Evolutionary conservation across 495 filamentous ascomycete species (phyloP).

Genomic region (Clohesyomyces aquaticus): DNA sequence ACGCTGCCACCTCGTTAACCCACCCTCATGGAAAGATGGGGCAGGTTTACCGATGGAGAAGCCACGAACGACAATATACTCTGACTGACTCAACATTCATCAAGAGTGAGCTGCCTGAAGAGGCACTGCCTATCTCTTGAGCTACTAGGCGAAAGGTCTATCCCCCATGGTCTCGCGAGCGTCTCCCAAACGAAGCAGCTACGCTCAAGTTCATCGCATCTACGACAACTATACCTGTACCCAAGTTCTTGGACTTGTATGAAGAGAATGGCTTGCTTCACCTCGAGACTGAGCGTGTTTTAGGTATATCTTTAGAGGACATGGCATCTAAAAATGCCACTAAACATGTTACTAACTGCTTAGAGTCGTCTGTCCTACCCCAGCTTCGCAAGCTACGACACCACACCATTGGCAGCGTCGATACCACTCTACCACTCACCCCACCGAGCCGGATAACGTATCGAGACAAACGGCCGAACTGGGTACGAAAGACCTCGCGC

Average conservation of each 20-base stretch:
- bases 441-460: conserved; percentile 23
- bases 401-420: conserved; percentile 20
- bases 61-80: conserved; percentile 24
- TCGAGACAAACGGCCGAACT: conserved; percentile 22
- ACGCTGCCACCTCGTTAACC: conserved; percentile 3
- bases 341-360: conserved; percentile 5
- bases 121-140: conserved; percentile 14
- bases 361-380: conserved; percentile 13
- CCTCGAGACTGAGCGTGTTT: conserved; percentile 15
- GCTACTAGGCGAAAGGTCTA: conserved; percentile 5
- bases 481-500: conserved; percentile 4
- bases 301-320: conserved; percentile 4
- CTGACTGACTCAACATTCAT: conserved; percentile 22
- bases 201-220: conserved; percentile 22
- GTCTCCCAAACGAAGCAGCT: conserved; percentile 22
- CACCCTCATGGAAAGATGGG: neutral
- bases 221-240: conserved; percentile 20
- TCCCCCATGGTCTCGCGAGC: conserved; percentile 15
- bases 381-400: conserved; percentile 13
- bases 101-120: conserved; percentile 22
- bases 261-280: conserved; percentile 21
- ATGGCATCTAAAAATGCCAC: conserved; percentile 14
- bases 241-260: conserved; percentile 15
- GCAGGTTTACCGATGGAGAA: conserved; percentile 8
- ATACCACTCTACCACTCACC: conserved; percentile 13